Base-by-base conservation (phyloP, 352 stramenopile genomes). In the Globisporangium solare region DNA sequence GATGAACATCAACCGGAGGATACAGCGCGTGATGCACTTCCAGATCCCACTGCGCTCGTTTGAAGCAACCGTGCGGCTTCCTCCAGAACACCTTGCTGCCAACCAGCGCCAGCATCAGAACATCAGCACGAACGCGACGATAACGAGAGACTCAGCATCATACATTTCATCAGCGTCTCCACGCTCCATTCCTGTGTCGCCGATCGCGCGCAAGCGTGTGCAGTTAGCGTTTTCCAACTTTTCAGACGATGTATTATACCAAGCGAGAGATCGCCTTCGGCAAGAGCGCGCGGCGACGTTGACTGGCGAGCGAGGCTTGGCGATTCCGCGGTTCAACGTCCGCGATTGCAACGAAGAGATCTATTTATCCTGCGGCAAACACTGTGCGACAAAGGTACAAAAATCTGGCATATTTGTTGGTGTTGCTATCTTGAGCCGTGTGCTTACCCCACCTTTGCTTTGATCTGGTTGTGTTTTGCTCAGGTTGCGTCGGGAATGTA, bases 11-110 rank as follows among this genome's bases (percentile, higher is more conserved):
- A 90, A 92, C 63, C 68, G 77, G 41, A 79, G 86, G 63, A 95
- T 95, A 78, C 83, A 88, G 46, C 83, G 85, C 18, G 82, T 93
- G 51, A 95, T 95, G 86, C 86, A 95, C 51, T 91, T 94, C 56
- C 74, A 89, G 65, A 92, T 94, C 57, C 82, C 83, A 21, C 63
- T 92, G 47, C 74, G 83, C 58, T 87, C 85, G 2, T 95, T 95
- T 61, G 85, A 95, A 50, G 85, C 85, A 0, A 95, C 79, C 0
- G 83, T 95, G 37, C 69, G 84, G 14, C 69, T 95, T 47, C 85
- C 82, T 2, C 65, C 79, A 18, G 68, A 73, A 2, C 57, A 72
- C 24, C 45, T 56, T 7, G 58, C 59, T 51, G 53, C 53, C 64
- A 63, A 74, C 50, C 61, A 73, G 58, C 74, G 62, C 55, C 43